phyloP scores from a whole-genome alignment of 139 green algal genomes.

The Closterium sp. region DNA sequence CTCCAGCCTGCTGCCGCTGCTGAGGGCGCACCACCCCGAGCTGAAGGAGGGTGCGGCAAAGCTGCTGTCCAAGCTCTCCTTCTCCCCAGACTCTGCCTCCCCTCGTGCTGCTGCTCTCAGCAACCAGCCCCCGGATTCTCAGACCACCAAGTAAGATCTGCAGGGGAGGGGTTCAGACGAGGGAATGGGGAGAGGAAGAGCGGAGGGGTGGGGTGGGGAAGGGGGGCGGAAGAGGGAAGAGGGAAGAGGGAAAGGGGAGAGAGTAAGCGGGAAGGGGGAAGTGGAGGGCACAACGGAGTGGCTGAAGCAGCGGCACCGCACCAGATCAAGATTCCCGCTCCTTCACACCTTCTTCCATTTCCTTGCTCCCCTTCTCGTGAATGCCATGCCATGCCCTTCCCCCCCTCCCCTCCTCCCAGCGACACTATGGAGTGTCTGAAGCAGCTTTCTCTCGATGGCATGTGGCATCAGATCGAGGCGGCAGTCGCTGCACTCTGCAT shows the following conservation, averaged over 20 bases:
- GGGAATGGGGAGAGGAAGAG: neutral
- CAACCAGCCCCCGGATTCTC: neutral
- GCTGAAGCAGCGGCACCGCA: too few species aligned
- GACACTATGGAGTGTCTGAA: slow-evolving; percentile 16
- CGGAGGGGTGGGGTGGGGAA: neutral
- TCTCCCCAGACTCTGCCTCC: neutral
- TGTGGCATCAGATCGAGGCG: slow-evolving; percentile 56
- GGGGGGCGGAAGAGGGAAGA: neutral
- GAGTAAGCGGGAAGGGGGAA: too few species aligned
- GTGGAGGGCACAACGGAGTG: too few species aligned
- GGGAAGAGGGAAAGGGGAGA: too few species aligned
- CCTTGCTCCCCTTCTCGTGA: neutral
- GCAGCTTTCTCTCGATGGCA: slow-evolving; percentile 31
- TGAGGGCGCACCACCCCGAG: slow-evolving; percentile 44
- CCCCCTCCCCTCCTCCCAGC: slow-evolving; percentile 11
- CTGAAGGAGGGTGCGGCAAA: slow-evolving; percentile 28
- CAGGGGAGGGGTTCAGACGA: neutral
- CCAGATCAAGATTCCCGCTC: too few species aligned
- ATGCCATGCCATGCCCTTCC: neutral
- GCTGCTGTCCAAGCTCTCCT: slow-evolving; percentile 5
- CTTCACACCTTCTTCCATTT: neutral
- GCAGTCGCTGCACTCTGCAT: too few species aligned
- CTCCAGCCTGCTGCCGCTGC: slow-evolving; percentile 10
- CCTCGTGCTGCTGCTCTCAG: neutral
- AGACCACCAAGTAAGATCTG: neutral